phyloP scores from a whole-genome alignment of 371 early-diverging fungal species.

The Mortierella sp. region DNA sequence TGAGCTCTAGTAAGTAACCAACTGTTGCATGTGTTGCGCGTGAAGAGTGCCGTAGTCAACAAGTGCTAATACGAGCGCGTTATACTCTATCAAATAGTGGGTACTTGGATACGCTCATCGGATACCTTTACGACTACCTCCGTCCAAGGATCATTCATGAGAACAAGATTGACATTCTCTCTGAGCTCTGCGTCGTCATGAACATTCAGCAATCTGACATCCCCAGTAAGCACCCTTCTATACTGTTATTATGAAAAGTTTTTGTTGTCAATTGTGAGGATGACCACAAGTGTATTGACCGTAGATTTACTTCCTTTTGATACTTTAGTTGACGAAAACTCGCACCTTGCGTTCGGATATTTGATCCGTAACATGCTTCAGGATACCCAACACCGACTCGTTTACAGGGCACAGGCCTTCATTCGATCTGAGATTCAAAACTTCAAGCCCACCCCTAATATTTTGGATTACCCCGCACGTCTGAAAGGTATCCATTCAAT shows the following conservation, averaged over 20 bases:
- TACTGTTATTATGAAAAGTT: slow-evolving; percentile 39
- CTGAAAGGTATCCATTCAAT: slow-evolving; percentile 46
- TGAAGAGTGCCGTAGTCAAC: too few species aligned
- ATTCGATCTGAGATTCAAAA: slow-evolving; percentile 82
- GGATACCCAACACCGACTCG: slow-evolving; percentile 88
- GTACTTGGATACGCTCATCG: slow-evolving; percentile 75
- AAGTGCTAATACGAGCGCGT: too few species aligned
- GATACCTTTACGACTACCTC: slow-evolving; percentile 84
- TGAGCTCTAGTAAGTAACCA: slow-evolving; percentile 62
- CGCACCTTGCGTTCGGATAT: slow-evolving; percentile 73
- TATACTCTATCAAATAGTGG: slow-evolving; percentile 58
- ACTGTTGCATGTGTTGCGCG: too few species aligned
- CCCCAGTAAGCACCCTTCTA: slow-evolving; percentile 60
- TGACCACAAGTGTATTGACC: neutral
- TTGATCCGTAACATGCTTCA: slow-evolving; percentile 82
- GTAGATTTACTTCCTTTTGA: neutral
- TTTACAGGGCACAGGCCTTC: slow-evolving; percentile 87
- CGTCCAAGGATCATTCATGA: slow-evolving; percentile 91
- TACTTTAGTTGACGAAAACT: slow-evolving; percentile 59
- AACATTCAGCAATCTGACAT: slow-evolving; percentile 62
- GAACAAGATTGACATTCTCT: slow-evolving; percentile 79
- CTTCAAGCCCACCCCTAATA: slow-evolving; percentile 79
- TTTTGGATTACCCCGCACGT: slow-evolving; percentile 67
- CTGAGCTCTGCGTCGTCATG: slow-evolving; percentile 85
- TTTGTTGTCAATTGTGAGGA: neutral